Conservation (phyloP, 2,329 filamentous ascomycete species). For the Pseudogymnoascus pannorum region DNA sequence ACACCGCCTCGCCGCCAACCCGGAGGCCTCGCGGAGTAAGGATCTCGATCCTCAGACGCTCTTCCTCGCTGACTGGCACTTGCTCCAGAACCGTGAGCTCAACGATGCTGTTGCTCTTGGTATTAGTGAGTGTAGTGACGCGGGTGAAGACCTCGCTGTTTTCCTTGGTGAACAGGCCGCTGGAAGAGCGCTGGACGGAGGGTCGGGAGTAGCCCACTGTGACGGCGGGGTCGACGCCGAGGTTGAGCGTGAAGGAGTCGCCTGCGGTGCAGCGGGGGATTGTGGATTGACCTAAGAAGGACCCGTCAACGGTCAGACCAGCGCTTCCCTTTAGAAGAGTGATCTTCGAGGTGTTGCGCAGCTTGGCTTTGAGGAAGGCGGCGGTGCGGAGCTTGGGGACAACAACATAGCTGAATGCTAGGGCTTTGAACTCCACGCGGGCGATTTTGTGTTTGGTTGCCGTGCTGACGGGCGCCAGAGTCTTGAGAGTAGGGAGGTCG, state of each 20-base stretch:
- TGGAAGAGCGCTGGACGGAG: constrained; percentile 43
- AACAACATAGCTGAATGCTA: constrained; percentile 49
- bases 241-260: constrained; percentile 43
- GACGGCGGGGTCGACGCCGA: constrained; percentile 55
- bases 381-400: constrained; percentile 53
- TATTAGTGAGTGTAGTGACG: constrained; percentile 44
- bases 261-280: constrained; percentile 50
- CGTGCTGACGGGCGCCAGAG: constrained; percentile 43
- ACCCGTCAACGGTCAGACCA: constrained; percentile 55
- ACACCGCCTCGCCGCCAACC: constrained; percentile 32
- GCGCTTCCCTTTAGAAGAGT: constrained; percentile 48
- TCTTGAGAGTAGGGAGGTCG: constrained; percentile 51
- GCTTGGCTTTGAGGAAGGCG: constrained; percentile 51
- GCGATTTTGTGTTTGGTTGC: constrained; percentile 53
- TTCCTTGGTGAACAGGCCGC: constrained; percentile 48
- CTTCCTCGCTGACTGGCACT: constrained; percentile 54
- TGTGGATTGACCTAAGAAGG: constrained; percentile 50
- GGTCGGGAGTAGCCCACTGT: constrained; percentile 48
- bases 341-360: constrained; percentile 49
- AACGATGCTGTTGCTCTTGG: constrained; percentile 34
- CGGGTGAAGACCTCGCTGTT: constrained; percentile 44
- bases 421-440: constrained; percentile 42
- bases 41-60: constrained; percentile 46
- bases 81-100: constrained; percentile 51
- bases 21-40: constrained; percentile 41